A percentile compares a stretch with the other conserved stretches of the same genome.
Conservation (phyloP, 2,329 filamentous ascomycete species). For the Pseudomassariella vexata region DNA sequence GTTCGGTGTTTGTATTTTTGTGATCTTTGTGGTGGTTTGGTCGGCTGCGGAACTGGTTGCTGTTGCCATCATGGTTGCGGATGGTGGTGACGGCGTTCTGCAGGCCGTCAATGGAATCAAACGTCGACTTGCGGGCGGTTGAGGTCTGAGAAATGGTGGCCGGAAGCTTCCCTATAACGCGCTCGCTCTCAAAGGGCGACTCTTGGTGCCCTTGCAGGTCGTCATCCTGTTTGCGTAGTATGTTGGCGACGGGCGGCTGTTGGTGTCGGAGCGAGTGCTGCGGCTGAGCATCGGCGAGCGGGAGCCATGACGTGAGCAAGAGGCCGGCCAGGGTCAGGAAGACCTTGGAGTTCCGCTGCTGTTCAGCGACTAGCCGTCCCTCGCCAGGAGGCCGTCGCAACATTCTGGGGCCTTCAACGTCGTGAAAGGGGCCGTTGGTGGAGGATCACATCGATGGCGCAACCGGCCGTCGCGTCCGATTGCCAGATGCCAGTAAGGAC, state of each 20-base stretch:
- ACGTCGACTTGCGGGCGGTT: conserved; percentile 4
- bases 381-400: conserved; percentile 52
- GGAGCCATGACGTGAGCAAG: conserved; percentile 38
- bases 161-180: conserved; percentile 15
- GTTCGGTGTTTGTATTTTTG: conserved; percentile 30
- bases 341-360: conserved; percentile 26
- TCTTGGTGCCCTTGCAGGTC: conserved; percentile 13
- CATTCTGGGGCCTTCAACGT: conserved; percentile 35
- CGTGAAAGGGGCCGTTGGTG: neutral
- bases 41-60: no score
- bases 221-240: conserved; percentile 12
- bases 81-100: conserved; percentile 14
- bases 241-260: conserved; percentile 16
- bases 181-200: conserved; percentile 14
- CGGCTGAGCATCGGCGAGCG: conserved; percentile 52
- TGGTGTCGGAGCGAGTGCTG: conserved; percentile 30
- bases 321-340: conserved; percentile 44
- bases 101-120: conserved; percentile 11
- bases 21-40: no score
- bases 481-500: no score
- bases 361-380: conserved; percentile 37
- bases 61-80: conserved; percentile 26
- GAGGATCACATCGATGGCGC: conserved; percentile 5
- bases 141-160: conserved; percentile 17
- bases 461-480: no score